These are phyloP conservation scores for Rhodomyrtus psidioides DNA, from an alignment of 441 rosid species.

Conservation along the genomic window DNA sequence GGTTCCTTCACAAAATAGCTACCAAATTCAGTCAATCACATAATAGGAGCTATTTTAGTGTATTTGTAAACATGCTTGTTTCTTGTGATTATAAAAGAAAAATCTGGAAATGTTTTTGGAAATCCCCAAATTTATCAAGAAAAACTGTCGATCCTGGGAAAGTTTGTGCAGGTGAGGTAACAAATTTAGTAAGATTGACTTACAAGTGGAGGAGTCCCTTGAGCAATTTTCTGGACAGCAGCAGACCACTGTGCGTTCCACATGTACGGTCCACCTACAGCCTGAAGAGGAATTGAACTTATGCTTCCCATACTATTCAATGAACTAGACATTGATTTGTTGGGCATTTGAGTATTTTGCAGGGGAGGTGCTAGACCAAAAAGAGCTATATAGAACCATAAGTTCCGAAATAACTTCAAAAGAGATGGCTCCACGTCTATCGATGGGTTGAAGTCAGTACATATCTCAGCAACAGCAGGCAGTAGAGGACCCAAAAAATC, in stretches of 20 bases:
- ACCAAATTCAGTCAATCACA: background rate
- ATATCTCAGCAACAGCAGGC: conserved; percentile 96
- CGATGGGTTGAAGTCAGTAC: conserved; percentile 93
- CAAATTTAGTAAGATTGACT: conserved; percentile 30
- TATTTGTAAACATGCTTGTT: background rate
- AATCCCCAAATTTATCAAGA: background rate
- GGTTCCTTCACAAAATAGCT: background rate
- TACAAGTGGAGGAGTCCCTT: conserved; percentile 99
- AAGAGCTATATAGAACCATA: conserved; percentile 97
- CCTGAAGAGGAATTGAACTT: conserved; percentile 75
- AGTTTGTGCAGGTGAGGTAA: background rate
- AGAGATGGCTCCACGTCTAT: conserved; percentile 85
- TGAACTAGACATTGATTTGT: conserved; percentile 65
- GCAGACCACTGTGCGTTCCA: conserved; percentile 78
- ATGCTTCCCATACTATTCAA: conserved; percentile 70
- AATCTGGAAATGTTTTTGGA: background rate
- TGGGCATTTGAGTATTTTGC: conserved; percentile 43
- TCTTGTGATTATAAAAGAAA: background rate
- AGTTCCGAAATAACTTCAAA: conserved; percentile 91
- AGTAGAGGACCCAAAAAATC: conserved; percentile 95
- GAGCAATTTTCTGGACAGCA: conserved; percentile 91
- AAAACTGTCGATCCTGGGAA: background rate
- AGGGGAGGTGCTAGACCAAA: conserved; percentile 98
- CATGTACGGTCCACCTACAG: conserved; percentile 96
- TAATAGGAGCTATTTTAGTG: background rate